Percentiles rank a stretch among this genome's conserved stretches.
Conservation (phyloP, 2,329 filamentous ascomycete genomes). For the Hansfordia pulvinata region DNA sequence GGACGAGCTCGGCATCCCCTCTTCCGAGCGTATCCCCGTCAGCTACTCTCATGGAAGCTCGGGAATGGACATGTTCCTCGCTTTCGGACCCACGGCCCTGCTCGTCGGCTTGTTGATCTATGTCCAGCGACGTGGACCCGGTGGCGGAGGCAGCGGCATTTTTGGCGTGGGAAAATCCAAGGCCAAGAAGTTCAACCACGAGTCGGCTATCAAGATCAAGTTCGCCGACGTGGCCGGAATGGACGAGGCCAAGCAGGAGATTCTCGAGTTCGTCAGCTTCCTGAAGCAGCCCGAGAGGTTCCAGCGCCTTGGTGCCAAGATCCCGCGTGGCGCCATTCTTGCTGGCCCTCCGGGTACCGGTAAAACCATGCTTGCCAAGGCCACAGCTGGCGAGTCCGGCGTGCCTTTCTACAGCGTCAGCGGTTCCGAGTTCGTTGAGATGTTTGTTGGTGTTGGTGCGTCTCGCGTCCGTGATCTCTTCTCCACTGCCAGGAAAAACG, state of each 20-base stretch:
- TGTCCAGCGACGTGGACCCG: conserved; percentile 57
- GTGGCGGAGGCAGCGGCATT: conserved; percentile 60
- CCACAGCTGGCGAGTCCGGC: conserved; percentile 89
- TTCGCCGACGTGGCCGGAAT: conserved; percentile 94
- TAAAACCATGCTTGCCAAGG: conserved; percentile 95
- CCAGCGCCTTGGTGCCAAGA: conserved; percentile 90
- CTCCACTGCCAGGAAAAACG: conserved; percentile 84
- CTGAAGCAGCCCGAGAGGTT: conserved; percentile 87
- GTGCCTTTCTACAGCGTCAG: conserved; percentile 98
- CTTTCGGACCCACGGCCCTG: conserved; percentile 75
- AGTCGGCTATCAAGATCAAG: conserved; percentile 91
- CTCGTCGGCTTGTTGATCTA: conserved; percentile 75
- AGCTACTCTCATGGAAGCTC: conserved; percentile 71
- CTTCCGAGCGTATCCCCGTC: conserved; percentile 81
- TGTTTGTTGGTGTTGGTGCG: conserved; percentile 98
- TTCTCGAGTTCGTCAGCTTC: conserved; percentile 99
- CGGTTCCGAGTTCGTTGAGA: conserved; percentile 97
- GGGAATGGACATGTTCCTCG: conserved; percentile 57
- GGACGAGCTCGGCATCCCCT: conserved; percentile 72
- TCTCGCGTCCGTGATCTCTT: conserved; percentile 93
- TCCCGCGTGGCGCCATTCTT: conserved; percentile 89
- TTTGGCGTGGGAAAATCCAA: conserved; percentile 95
- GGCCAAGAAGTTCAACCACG: conserved; percentile 95
- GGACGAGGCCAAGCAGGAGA: conserved; percentile 95
- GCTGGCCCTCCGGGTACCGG: conserved; percentile 96